Base-by-base conservation (phyloP, 2,329 filamentous ascomycete genomes). In the Phaeosphaeriaceae sp. region DNA sequence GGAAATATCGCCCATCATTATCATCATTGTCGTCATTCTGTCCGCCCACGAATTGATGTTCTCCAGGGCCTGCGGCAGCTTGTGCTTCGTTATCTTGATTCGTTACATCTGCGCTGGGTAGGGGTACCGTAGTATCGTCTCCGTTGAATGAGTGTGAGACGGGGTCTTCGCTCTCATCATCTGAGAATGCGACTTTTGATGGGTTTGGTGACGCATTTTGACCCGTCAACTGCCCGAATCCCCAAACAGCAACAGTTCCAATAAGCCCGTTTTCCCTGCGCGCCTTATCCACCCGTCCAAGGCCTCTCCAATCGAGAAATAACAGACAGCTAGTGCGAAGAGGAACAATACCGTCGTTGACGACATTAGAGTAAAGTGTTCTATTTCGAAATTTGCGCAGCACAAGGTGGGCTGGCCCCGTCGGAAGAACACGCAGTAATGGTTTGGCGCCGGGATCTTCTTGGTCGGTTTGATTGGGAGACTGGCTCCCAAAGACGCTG, bases 281-380 rank as follows among this genome's bases (percentile, higher is more conserved):
- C 9, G 94, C 93, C 74, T 99, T 99, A 60, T 97, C 92, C 1
- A 99, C 94, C 32, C 91, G 87, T 4, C 89, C 93, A 3, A 99
- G 78, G 0, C 94, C 94, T 74, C 92, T 89, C 94, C 94, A 99
- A 70, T 99, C 94, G 1, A 99, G 78, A 66, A 99, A 99, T 5
- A 99, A 76, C n/a, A 99, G 79, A 72, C 93, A 99, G 56, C 93
- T 97, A 4, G 94, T 99, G 17, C 94, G 86, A 28, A 99, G 77
- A 2, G 94, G 94, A 4, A 99, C 94, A 60, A 99, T 97, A 3
- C 92, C 93, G 74, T 97, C 93, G 67, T 97, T 97, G 60, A 97
- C 93, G 11, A 97, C 92, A 65, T 97, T 97, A 2, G 92, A 96
- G 71, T 97, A 97, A 1, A 97, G 81, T 0, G 94, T 97, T 13